These are phyloP conservation scores for Metschnikowia cerradonensis DNA, from an alignment of 805 yeast genomes.

Conservation along the genomic window DNA sequence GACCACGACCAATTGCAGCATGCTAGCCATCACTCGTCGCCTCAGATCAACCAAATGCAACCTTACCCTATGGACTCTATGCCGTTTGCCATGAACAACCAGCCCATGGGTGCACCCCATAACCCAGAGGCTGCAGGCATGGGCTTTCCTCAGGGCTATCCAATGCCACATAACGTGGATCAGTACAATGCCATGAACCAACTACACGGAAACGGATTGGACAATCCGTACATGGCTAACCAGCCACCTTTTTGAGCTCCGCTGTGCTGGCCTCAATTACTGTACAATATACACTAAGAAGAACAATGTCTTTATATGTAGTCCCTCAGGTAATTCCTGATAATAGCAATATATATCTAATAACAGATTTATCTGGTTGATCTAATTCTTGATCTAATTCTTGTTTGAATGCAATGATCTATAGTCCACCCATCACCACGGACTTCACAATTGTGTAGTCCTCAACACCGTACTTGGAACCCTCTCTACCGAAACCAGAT, in stretches of 20 bases:
- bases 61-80: constrained; percentile 2
- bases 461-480: constrained; percentile 69
- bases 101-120: not conserved
- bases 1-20: constrained; percentile 1
- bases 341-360: too few relatives aligned
- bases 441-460: constrained; percentile 68
- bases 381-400: not conserved
- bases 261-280: not conserved
- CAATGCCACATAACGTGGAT: not conserved
- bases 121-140: constrained; percentile 1
- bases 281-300: not conserved
- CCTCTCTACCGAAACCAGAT: constrained; percentile 80
- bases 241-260: constrained; percentile 1
- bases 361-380: too few relatives aligned
- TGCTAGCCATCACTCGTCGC: not conserved
- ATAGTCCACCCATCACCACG: constrained; percentile 36
- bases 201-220: not conserved
- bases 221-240: constrained; percentile 3
- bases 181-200: constrained; percentile 4
- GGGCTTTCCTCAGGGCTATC: not conserved
- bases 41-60: constrained; percentile 1
- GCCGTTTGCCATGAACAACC: not conserved
- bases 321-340: too few relatives aligned
- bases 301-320: not conserved
- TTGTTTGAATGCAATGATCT: not conserved